Base-by-base conservation (phyloP, 768 basidiomycete genomes). In the Termitomyces titanicus region DNA sequence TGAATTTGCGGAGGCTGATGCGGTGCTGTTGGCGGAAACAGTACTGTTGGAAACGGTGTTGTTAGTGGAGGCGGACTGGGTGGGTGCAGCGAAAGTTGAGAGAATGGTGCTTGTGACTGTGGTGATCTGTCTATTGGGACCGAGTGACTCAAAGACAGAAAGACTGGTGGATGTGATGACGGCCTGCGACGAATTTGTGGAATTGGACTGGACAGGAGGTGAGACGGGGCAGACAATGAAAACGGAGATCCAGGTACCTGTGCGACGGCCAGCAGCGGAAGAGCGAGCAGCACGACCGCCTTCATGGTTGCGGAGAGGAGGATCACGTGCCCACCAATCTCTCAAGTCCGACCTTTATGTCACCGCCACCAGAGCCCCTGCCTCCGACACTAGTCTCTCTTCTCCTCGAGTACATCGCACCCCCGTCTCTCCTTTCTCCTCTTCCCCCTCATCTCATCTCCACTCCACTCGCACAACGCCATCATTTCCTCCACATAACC, bases 391-490 rank as follows among this genome's bases (percentile, higher is more conserved):
- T 74, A 8, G 67, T 86, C 53, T 64, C 75, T 43, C 66, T 78
- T 58, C 61, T 84, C 39, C 79, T 89, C 29, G 75, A 81, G 59
- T 82, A 84, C 65, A 81, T 89, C 56, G 72, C 73, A 33, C 79
- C 82, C 4, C 74, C 78, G 0, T 77, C 78, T 5, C 73, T 74
- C 52, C 73, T 83, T 44, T 61, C 68, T n/a, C 74, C 76, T 1
- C 66, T 91, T 37, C 87, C 88, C 1, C 71, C 75, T 0, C 79
- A 86, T 65, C 75, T 89, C 45, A 61, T 90, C 54, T 88, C 87
- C 1, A 67, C 67, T 5, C 72, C 81, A 18, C 79, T 89, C 31
- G 72, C 74, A 3, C 83, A 88, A 66, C 76, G 88, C 35, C 88
- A 89, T 65, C 79, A 74, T 62, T 85, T 87, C 68, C 81, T 91